Base-by-base conservation (phyloP, 2,329 filamentous ascomycete species). In the Sarocladium kiliense region DNA sequence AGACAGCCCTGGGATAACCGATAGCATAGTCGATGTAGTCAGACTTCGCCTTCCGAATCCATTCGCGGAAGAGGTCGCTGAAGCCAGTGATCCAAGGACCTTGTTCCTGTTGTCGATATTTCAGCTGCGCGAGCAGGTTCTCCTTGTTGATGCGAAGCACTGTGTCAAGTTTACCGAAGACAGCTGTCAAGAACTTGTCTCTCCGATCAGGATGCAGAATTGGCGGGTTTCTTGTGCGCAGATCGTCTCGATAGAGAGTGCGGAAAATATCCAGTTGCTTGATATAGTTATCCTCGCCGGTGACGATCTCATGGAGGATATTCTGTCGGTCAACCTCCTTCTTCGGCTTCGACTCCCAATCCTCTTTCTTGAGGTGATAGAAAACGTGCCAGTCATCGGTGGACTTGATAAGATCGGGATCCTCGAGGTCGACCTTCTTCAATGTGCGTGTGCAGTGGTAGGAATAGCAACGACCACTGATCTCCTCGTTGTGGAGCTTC, bases 1-100 rank as follows among this genome's bases (percentile, higher is more conserved):
- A 92, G 36, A 85, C 86, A 1, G 94, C 93, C 57, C 87, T 85
- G 0, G 93, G 93, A 62, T 94, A 97, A 0, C 86, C 86, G 1
- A 88, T 86, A 37, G 93, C 93, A 69, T 97, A 99, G 57, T 96
- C 91, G 58, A 97, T 85, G 67, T 97, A 99, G 11, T 90, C 87
- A 2, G 81, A 77, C 69, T 87, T 91, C 30, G 94, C 94, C 70
- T 97, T 97, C 59, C 94, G 84, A 59, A 97, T 96, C 94, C 94
- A 99, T 73, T 99, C 94, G 57, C 94, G 81, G 77, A 99, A 97
- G 51, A 99, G 90, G 65, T 97, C 94, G 67, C 92, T 97, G 72
- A 97, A 97, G 2, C 94, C 94, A 12, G 83, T 79, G 57, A 99
- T 87, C 85, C 91, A 99, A 0, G 94, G 94, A 0, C 94, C 94